These are phyloP conservation scores for Rhizopus delemar DNA, from an alignment of 371 early-diverging fungal species.

Conservation along the genomic window DNA sequence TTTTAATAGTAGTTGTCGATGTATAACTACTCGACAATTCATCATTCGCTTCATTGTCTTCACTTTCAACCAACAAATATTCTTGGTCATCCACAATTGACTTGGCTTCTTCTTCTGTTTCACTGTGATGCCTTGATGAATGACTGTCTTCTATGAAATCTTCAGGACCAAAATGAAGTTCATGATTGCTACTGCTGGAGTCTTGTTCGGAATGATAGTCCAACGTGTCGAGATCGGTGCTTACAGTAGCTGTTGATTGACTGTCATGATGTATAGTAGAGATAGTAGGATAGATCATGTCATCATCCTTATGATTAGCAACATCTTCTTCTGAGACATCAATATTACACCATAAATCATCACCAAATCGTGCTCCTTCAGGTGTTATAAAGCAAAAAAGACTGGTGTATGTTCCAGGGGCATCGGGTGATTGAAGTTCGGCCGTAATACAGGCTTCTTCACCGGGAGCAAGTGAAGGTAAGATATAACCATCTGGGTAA, in stretches of 20 bases:
- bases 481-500: conserved; percentile 35
- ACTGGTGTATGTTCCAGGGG: conserved; percentile 60
- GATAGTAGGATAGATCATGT: conserved; percentile 18
- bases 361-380: conserved; percentile 65
- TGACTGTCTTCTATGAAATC: neutral
- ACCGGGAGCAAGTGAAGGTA: conserved; percentile 52
- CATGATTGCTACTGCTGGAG: neutral
- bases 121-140: neutral
- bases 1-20: neutral
- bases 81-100: neutral
- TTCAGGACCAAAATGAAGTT: neutral
- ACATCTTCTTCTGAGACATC: conserved; percentile 34
- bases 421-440: conserved; percentile 65
- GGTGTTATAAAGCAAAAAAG: conserved; percentile 67
- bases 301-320: neutral
- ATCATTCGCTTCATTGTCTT: neutral
- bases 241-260: neutral
- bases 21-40: neutral
- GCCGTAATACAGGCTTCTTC: conserved; percentile 60
- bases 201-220: neutral
- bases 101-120: conserved; percentile 2
- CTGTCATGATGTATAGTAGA: conserved; percentile 2
- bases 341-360: conserved; percentile 67
- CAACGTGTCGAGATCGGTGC: neutral
- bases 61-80: neutral